Conservation (phyloP, 2,329 filamentous ascomycete genomes). For the Rhexocercosporidium sp. region DNA sequence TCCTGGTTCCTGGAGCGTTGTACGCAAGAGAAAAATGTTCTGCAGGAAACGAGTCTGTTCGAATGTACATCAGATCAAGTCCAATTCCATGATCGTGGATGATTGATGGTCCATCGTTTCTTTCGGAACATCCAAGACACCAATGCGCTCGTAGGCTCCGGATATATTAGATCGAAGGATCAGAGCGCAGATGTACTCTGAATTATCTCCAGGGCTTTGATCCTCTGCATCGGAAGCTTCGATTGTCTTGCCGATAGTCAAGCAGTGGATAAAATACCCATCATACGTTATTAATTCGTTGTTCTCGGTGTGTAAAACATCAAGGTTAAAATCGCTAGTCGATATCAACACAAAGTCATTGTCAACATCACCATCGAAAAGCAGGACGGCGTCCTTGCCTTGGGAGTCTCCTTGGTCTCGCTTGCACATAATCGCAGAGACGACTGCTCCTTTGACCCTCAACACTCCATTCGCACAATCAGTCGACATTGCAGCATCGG, state of each 20-base stretch:
- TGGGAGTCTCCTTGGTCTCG: background rate
- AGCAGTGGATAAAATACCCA: background rate
- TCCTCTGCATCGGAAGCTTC: background rate
- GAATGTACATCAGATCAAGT: too few species aligned
- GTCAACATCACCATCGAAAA: background rate
- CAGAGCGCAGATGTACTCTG: too few species aligned
- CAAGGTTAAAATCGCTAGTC: background rate
- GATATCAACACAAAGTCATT: background rate
- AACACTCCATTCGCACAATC: background rate
- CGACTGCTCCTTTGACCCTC: background rate
- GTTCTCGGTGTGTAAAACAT: background rate
- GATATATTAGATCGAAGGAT: background rate
- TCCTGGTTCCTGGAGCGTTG: too few species aligned
- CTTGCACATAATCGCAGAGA: background rate
- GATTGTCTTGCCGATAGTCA: too few species aligned
- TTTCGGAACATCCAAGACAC: background rate
- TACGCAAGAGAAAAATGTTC: too few species aligned
- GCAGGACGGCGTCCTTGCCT: background rate
- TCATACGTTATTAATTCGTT: background rate
- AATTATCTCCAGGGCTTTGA: background rate
- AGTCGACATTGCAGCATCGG: background rate
- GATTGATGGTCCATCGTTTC: background rate
- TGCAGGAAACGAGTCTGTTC: too few species aligned
- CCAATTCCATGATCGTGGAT: too few species aligned
- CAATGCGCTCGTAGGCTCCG: background rate